Evolutionary conservation across 192 early-diverging fungal genomes (phyloP).

Genomic region (Coemansia brasiliensis): DNA sequence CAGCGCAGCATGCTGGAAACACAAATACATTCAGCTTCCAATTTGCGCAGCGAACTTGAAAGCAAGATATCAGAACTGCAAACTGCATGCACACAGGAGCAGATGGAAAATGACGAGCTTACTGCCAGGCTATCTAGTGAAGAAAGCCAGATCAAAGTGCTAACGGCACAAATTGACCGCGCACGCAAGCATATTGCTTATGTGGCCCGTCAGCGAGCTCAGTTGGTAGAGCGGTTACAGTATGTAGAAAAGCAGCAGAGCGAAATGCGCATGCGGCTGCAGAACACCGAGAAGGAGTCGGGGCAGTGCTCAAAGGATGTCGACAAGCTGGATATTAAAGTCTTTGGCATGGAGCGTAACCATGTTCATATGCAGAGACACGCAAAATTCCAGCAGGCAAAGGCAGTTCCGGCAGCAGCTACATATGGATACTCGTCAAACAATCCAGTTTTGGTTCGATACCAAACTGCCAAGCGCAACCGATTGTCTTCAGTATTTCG

Average conservation of each 20-base stretch:
- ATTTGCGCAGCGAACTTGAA: constrained; percentile 20
- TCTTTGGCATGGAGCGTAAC: constrained; percentile 32
- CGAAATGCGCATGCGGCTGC: constrained; percentile 11
- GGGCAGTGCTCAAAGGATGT: constrained; percentile 13
- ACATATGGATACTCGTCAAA: background rate
- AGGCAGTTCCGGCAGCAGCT: background rate
- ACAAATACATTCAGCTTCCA: constrained; percentile 7
- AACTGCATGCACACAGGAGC: constrained; percentile 15
- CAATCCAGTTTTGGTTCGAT: constrained; percentile 12
- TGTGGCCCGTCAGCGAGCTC: constrained; percentile 30
- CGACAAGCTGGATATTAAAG: constrained; percentile 24
- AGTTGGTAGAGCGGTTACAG: constrained; percentile 31
- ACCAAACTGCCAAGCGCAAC: constrained; percentile 32
- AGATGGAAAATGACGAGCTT: constrained; percentile 15
- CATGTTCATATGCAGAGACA: constrained; percentile 18
- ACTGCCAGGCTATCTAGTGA: constrained; percentile 14
- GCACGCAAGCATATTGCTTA: constrained; percentile 33
- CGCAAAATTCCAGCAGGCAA: constrained; percentile 11
- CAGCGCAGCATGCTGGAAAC: background rate
- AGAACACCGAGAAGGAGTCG: background rate
- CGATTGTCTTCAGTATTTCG: constrained; percentile 34
- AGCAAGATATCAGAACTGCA: constrained; percentile 22
- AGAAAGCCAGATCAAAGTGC: constrained; percentile 20
- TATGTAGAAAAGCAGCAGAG: constrained; percentile 18
- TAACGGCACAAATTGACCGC: constrained; percentile 15